phyloP scores from a whole-genome alignment of 2,329 filamentous ascomycete species.

The Hypoxylon sp. region DNA sequence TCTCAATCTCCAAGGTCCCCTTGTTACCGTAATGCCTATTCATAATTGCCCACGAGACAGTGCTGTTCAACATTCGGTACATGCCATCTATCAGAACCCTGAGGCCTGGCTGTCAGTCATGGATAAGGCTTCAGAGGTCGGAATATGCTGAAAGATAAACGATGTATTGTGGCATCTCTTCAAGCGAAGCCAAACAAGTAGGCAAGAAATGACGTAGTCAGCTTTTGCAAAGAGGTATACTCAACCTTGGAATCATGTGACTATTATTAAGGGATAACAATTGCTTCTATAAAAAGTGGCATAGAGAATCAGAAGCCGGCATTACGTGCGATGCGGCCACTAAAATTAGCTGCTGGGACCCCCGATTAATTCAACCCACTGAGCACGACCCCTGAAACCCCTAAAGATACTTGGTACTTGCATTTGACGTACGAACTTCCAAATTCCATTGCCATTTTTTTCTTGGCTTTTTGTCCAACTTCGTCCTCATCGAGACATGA shows the following conservation, averaged over 20 bases:
- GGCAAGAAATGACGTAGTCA: not conserved
- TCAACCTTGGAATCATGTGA: slow-evolving; percentile 1
- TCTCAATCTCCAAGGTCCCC: not conserved
- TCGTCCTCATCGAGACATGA: slow-evolving; percentile 13
- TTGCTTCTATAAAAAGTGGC: not conserved
- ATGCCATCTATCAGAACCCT: not conserved
- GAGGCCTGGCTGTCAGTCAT: not conserved
- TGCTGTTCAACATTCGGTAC: not conserved
- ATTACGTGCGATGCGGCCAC: slow-evolving; percentile 25
- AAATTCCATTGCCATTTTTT: slow-evolving; percentile 21
- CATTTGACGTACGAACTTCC: slow-evolving; percentile 18
- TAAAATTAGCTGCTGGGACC: slow-evolving; percentile 31
- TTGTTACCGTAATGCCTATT: not conserved
- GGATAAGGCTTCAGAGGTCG: not conserved
- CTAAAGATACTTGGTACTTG: slow-evolving; percentile 33
- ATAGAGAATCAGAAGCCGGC: slow-evolving; percentile 16
- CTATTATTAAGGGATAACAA: not conserved
- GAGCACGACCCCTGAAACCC: slow-evolving; percentile 31
- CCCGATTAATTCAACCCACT: slow-evolving; percentile 21
- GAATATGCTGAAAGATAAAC: not conserved
- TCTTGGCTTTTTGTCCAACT: slow-evolving; percentile 29
- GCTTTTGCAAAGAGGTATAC: not conserved
- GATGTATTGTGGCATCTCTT: too few species aligned
- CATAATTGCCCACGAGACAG: not conserved
- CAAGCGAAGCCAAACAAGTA: not conserved